phyloP scores from a whole-genome alignment of 2,329 filamentous ascomycete genomes.

The Ceratocystis destructans region DNA sequence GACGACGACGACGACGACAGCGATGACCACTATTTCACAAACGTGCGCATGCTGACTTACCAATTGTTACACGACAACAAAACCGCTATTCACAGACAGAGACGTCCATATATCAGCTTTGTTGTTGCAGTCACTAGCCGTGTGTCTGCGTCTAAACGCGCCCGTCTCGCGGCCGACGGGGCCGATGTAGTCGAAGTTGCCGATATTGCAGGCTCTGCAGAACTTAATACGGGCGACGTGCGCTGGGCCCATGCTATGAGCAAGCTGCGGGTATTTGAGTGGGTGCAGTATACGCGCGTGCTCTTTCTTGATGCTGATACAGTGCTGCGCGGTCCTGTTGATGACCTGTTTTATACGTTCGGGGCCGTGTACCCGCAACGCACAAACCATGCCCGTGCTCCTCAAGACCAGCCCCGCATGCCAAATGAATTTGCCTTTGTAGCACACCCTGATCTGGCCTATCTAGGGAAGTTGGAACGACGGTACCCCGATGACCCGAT shows the following conservation, averaged over 20 bases:
- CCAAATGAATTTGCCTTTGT: constrained; percentile 28
- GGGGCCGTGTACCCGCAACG: constrained; percentile 21
- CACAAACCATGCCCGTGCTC: constrained; percentile 19
- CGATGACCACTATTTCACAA: constrained; percentile 29
- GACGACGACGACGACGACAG: constrained; percentile 17
- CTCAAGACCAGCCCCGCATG: constrained; percentile 24
- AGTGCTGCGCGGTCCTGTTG: constrained; percentile 27
- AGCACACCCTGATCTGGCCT: constrained; percentile 26
- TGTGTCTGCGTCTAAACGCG: constrained; percentile 25
- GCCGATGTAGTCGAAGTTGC: constrained; percentile 29
- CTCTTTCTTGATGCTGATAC: constrained; percentile 34
- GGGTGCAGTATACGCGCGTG: constrained; percentile 30
- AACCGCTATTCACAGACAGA: constrained; percentile 24
- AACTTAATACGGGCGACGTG: constrained; percentile 26
- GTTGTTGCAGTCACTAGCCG: constrained; percentile 28
- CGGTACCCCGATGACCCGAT: constrained; percentile 26
- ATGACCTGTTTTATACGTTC: constrained; percentile 28
- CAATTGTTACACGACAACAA: constrained; percentile 29
- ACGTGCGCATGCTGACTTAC: constrained; percentile 29
- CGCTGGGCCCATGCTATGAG: constrained; percentile 32
- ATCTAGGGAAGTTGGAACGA: constrained; percentile 25
- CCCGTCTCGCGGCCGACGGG: constrained; percentile 28
- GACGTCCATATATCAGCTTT: constrained; percentile 25
- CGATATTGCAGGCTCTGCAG: constrained; percentile 19
- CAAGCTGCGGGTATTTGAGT: constrained; percentile 31